phyloP scores from a whole-genome alignment of 192 early-diverging fungal genomes.

The Haplosporangium gracile region DNA sequence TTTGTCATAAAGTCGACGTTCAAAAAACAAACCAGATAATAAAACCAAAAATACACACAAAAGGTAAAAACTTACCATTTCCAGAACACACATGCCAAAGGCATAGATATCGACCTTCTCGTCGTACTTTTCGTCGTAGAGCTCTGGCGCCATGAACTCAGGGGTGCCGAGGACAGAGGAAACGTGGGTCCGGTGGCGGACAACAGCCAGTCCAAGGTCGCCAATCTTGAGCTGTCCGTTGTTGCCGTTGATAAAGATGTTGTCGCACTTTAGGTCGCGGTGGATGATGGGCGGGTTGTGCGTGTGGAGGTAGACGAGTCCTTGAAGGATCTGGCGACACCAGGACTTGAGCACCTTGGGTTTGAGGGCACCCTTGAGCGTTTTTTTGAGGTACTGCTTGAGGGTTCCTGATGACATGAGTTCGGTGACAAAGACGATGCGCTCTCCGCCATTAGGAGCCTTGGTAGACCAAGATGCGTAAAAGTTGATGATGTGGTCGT shows the following conservation, averaged over 20 bases:
- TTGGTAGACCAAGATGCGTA: conserved; percentile 75
- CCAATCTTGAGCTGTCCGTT: conserved; percentile 92
- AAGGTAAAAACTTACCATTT: conserved; percentile 58
- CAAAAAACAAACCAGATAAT: not conserved
- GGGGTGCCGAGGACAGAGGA: conserved; percentile 84
- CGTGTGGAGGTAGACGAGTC: conserved; percentile 84
- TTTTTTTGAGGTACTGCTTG: conserved; percentile 81
- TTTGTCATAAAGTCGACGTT: conserved; percentile 1
- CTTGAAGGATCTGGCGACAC: conserved; percentile 85
- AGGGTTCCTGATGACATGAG: conserved; percentile 91
- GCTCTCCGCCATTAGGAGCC: conserved; percentile 67
- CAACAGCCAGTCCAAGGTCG: conserved; percentile 82
- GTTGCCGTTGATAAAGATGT: conserved; percentile 92
- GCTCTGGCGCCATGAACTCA: conserved; percentile 93
- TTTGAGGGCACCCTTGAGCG: conserved; percentile 73
- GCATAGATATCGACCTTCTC: conserved; percentile 94
- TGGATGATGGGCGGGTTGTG: conserved; percentile 89
- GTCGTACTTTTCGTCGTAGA: conserved; percentile 90
- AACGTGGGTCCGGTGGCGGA: conserved; percentile 73
- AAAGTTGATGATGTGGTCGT: conserved; percentile 88
- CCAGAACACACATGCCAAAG: conserved; percentile 86
- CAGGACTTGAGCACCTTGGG: conserved; percentile 84
- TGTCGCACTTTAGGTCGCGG: conserved; percentile 79
- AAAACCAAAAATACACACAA: conserved; percentile 1
- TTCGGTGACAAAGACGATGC: conserved; percentile 90